Evolutionary conservation across 75 land plant species (phyloP), one percentile per base, ranked within the genome.

Genomic region (Gnetum montanum): DNA sequence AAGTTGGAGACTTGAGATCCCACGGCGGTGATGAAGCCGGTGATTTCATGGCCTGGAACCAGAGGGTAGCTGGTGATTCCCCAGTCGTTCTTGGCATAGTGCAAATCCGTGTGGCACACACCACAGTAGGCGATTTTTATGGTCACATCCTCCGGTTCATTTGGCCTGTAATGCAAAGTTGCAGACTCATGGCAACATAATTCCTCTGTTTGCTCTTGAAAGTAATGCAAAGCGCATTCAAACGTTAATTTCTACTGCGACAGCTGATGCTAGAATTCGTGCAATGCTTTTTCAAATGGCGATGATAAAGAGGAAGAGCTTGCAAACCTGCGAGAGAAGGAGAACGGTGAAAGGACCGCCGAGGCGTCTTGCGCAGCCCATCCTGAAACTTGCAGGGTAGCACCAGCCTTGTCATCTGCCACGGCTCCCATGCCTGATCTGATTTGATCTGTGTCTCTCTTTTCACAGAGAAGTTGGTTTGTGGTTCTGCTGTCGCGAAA

Each of bases 91-190:
- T 49, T 69, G 43, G 73, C 52, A 16, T 61, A 47, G 65, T 86
- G 90, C 24, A 78, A 50, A 61, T 85, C 90, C 11, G 82, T 71
- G 58, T 85, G 90, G 55, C 90, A 85, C 19, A 85, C 72, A 12
- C 90, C 90, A 38, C 90, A 85, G 48, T 71, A 85, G 27, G 75
- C 31, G 31, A 85, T 60, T 62, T 82, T 64, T 11, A 85, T 72
- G 23, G 54, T 71, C 61, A 85, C 86, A 51, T 82, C 90, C 1
- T 73, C 63, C 1, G 56, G 46, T 8, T 86, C 79, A n/a, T 72
- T 73, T 3, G 55, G 26, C 40, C 74, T 71, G 72, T 46, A 22
- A n/a, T n/a, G n/a, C n/a, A n/a, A n/a, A n/a, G n/a, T n/a, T n/a
- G n/a, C n/a, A n/a, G n/a, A n/a, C n/a, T n/a, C n/a, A n/a, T n/a